A percentile compares a stretch with the other conserved stretches of the same genome.
Evolutionary conservation across 2,329 filamentous ascomycete genomes (phyloP).

Genomic region (Calonectria hawksworthii): DNA sequence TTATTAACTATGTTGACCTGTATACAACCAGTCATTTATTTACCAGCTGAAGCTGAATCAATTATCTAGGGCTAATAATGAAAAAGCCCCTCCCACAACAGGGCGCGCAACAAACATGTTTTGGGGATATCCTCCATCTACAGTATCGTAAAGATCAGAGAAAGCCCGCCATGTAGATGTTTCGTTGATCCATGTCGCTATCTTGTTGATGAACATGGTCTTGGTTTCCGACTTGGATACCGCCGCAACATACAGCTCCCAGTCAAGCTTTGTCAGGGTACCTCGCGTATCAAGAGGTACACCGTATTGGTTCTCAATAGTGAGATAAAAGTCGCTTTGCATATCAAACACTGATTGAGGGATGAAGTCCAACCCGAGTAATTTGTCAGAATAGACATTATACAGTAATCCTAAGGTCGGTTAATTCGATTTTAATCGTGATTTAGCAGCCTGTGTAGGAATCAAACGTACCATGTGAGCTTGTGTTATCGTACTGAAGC

Average conservation of each 20-base stretch:
- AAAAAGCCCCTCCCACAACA: conserved; percentile 85
- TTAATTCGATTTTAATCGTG: background rate
- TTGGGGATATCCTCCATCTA: conserved; percentile 74
- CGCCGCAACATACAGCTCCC: conserved; percentile 88
- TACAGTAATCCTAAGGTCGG: conserved; percentile 66
- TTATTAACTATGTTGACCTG: background rate
- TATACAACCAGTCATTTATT: background rate
- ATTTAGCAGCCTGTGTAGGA: too few relatives aligned
- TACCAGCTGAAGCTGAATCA: background rate
- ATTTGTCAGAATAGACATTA: conserved; percentile 84
- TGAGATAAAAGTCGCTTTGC: conserved; percentile 83
- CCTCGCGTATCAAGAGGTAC: conserved; percentile 86
- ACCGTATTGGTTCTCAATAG: conserved; percentile 81
- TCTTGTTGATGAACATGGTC: conserved; percentile 74
- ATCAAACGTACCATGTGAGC: conserved; percentile 55
- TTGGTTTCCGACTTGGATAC: conserved; percentile 74
- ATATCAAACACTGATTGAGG: conserved; percentile 81
- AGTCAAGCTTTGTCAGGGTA: conserved; percentile 87
- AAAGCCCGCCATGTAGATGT: conserved; percentile 79
- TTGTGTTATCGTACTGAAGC: conserved; percentile 79
- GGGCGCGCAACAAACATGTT: conserved; percentile 80
- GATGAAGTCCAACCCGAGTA: conserved; percentile 84
- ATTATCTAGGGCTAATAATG: conserved; percentile 58
- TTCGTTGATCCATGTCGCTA: conserved; percentile 82
- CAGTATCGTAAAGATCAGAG: conserved; percentile 83